Evolutionary conservation across 257 asterid genomes (phyloP), one percentile per base, ranked within the genome.

Genomic region (Osmanthus fragrans): DNA sequence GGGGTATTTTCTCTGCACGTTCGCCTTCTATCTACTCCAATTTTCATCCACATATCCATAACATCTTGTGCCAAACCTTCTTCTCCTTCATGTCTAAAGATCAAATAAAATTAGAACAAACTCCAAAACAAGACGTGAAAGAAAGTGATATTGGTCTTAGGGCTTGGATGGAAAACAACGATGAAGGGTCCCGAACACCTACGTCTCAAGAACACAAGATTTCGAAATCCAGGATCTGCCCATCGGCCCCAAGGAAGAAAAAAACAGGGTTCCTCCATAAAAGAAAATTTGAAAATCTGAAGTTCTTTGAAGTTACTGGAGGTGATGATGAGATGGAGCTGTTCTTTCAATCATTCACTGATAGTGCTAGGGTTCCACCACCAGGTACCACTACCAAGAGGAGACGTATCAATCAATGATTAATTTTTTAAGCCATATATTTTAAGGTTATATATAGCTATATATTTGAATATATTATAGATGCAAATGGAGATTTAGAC

Each of bases 141-240:
- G 45, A 13, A 23, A 73, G 60, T 33, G 37, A 7, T 13, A 0
- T 4, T 47, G 56, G 16, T 47, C n/a, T n/a, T 1, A 25, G 45
- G 16, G 77, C 16, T 15, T 67, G 18, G 71, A 78, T 2, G 34
- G 64, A 18, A 3, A 49, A 21, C 4, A n/a, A 29, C 40, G 19
- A 49, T 16, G 81, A 32, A 49, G 88, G 71, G 15, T 84, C 80
- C 70, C 77, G 74, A 70, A 82, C 88, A 0, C 88, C 88, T 29
- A 71, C 79, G 4, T 40, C 79, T 9, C 70, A 69, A 29, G 79
- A 82, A 19, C 77, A 80, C 18, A 82, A 77, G 78, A 82, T 85
- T 76, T 83, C 86, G 18, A 66, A 36, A 3, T 51, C 36, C 8
- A 70, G 70, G 30, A 85, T 70, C 51, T 82, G 86, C 16, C 88